A percentile compares a stretch with the other conserved stretches of the same genome.
Evolutionary conservation across 2,329 filamentous ascomycete genomes (phyloP).

Genomic region (Penicillium thymicola): DNA sequence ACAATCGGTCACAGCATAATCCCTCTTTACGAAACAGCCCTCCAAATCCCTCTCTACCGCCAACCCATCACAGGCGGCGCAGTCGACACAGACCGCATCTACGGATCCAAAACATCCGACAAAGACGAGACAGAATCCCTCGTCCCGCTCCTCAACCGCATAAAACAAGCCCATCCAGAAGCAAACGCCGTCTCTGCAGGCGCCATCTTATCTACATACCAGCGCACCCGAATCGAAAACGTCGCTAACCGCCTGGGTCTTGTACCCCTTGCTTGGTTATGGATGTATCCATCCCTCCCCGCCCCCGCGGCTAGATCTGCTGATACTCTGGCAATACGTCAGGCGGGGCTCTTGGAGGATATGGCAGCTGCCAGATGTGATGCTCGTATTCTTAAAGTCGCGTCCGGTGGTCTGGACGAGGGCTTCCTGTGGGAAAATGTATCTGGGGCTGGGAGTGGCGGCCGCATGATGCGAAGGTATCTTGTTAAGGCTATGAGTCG

Average conservation of each 20-base stretch:
- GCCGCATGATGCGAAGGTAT: constrained; percentile 38
- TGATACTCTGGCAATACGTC: constrained; percentile 14
- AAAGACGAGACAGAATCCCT: constrained; percentile 87
- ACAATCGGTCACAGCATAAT: constrained; percentile 88
- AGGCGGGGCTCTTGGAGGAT: constrained; percentile 64
- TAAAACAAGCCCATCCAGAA: constrained; percentile 68
- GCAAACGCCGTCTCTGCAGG: constrained; percentile 86
- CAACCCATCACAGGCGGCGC: constrained; percentile 70
- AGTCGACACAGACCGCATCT: constrained; percentile 68
- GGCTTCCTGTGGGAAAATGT: constrained; percentile 78
- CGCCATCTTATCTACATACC: constrained; percentile 91
- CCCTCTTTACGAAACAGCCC: constrained; percentile 75
- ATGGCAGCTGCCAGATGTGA: constrained; percentile 77
- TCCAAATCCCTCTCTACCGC: constrained; percentile 80
- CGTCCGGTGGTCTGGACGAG: constrained; percentile 82
- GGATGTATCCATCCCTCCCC: constrained; percentile 81
- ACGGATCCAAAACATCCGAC: constrained; percentile 44
- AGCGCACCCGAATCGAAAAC: constrained; percentile 91
- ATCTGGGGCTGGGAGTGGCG: constrained; percentile 46
- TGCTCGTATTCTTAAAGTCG: constrained; percentile 91
- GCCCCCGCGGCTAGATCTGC: constrained; percentile 34
- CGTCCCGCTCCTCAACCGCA: constrained; percentile 65
- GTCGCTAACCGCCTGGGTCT: constrained; percentile 82
- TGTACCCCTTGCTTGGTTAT: constrained; percentile 78
- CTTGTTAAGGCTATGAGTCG: constrained; percentile 50